Conservation (phyloP, 139 green algal species). For the Asterochloris sp. region DNA sequence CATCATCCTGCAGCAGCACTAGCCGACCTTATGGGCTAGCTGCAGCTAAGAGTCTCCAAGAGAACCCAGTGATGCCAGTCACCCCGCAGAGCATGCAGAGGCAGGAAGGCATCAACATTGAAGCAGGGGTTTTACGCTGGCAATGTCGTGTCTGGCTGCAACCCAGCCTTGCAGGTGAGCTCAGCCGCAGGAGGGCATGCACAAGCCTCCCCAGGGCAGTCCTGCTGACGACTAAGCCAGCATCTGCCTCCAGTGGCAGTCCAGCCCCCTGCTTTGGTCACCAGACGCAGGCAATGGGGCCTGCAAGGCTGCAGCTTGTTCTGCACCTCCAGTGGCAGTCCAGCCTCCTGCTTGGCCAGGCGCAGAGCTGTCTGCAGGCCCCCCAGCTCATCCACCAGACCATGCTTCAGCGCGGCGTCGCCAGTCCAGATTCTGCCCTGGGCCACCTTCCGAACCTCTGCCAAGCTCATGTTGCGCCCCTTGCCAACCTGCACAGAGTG, state of each 20-base stretch:
- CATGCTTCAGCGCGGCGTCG: conserved; percentile 42
- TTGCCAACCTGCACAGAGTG: background rate
- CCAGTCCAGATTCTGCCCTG: conserved; percentile 93
- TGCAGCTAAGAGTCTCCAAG: background rate
- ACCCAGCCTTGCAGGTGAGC: too few relatives aligned
- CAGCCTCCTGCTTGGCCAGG: conserved; percentile 76
- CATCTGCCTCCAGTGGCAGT: background rate
- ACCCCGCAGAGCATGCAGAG: background rate
- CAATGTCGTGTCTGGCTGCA: background rate
- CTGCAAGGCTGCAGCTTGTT: background rate
- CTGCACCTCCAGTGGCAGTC: conserved; percentile 24
- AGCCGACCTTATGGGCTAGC: background rate
- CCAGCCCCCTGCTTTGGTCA: background rate
- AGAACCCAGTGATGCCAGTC: background rate
- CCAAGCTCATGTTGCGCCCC: conserved; percentile 1
- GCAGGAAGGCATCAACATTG: background rate
- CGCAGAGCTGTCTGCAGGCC: conserved; percentile 74
- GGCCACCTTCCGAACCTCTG: conserved; percentile 19
- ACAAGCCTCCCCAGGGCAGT: background rate
- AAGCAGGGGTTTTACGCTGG: background rate
- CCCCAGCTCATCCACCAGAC: conserved; percentile 87
- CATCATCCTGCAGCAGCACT: background rate
- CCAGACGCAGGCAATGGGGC: background rate
- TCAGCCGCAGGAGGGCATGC: background rate
- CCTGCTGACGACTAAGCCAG: background rate